Conservation (phyloP, 2,329 filamentous ascomycete species). For the Sporothrix pseudoabietina region DNA sequence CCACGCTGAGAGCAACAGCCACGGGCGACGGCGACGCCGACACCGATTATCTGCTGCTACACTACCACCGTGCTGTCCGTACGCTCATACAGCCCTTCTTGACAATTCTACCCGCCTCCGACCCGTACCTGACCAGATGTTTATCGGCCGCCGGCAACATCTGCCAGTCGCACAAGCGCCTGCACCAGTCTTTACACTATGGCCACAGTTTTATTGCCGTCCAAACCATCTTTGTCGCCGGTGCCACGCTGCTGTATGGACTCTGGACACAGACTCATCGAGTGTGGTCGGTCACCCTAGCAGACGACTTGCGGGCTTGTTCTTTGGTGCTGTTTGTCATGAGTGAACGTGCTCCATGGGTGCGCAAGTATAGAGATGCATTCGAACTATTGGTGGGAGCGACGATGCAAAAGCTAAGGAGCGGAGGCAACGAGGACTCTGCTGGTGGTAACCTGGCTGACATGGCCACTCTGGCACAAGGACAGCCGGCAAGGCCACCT, state of each 20-base stretch:
- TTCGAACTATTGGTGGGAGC: slow-evolving; percentile 52
- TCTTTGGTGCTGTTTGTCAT: slow-evolving; percentile 54
- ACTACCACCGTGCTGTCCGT: slow-evolving; percentile 54
- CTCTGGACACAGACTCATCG: slow-evolving; percentile 49
- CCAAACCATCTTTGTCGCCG: slow-evolving; percentile 49
- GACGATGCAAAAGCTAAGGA: slow-evolving; percentile 44
- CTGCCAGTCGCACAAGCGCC: slow-evolving; percentile 48
- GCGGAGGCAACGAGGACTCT: not conserved
- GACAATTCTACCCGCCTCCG: slow-evolving; percentile 48
- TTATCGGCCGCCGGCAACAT: slow-evolving; percentile 46
- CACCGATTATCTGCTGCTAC: slow-evolving; percentile 48
- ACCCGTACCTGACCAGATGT: slow-evolving; percentile 51
- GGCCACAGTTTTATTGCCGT: slow-evolving; percentile 49
- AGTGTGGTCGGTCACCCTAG: slow-evolving; percentile 52
- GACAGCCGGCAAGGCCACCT: not conserved
- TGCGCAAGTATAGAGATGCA: slow-evolving; percentile 51
- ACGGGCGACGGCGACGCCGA: slow-evolving; percentile 37
- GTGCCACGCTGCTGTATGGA: slow-evolving; percentile 45
- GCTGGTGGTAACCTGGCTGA: not conserved
- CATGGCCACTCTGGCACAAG: slow-evolving; percentile 1
- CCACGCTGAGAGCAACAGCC: not conserved
- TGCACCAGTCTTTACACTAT: slow-evolving; percentile 47
- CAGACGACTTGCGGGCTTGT: slow-evolving; percentile 53
- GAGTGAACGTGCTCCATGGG: slow-evolving; percentile 52
- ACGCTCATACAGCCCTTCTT: slow-evolving; percentile 55